Evolutionary conservation across 1,139 yeast species (phyloP).

Genomic region (Dujonia santamariae): DNA sequence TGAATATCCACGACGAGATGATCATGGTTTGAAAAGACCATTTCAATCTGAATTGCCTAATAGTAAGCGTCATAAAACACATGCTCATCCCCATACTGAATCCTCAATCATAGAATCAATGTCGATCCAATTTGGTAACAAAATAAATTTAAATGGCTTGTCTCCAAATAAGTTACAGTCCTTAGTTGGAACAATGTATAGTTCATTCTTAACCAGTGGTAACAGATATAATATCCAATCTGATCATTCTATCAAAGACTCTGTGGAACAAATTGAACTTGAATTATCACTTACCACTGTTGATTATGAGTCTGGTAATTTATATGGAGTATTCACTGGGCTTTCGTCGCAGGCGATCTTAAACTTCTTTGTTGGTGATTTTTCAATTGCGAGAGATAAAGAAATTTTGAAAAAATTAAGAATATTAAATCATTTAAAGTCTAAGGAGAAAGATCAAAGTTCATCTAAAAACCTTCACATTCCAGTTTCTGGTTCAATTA

Average conservation of each 20-base stretch:
- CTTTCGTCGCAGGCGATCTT: background rate
- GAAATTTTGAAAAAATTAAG: conserved; percentile 1
- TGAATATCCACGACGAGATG: too few species aligned
- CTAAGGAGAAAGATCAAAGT: background rate
- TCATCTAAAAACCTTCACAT: conserved; percentile 1
- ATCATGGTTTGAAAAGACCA: background rate
- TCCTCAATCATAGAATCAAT: conserved; percentile 1
- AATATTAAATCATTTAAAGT: too few species aligned
- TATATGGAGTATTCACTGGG: conserved; percentile 6
- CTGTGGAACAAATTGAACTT: conserved; percentile 8
- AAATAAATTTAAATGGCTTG: conserved; percentile 1
- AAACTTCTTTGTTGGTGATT: conserved; percentile 3
- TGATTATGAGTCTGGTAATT: conserved; percentile 15
- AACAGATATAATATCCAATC: too few species aligned
- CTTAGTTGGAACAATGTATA: conserved; percentile 13
- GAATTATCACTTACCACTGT: conserved; percentile 20
- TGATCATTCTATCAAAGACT: conserved; percentile 16
- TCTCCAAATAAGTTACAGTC: conserved; percentile 4
- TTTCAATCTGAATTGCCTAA: background rate
- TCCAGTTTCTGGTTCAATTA: conserved; percentile 25
- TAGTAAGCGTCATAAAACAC: background rate
- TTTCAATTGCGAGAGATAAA: background rate
- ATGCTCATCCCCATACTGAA: too few species aligned
- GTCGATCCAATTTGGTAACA: conserved; percentile 2
- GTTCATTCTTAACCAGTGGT: conserved; percentile 17